phyloP scores from a whole-genome alignment of 805 yeast genomes.

The Metschnikowia cubensis region DNA sequence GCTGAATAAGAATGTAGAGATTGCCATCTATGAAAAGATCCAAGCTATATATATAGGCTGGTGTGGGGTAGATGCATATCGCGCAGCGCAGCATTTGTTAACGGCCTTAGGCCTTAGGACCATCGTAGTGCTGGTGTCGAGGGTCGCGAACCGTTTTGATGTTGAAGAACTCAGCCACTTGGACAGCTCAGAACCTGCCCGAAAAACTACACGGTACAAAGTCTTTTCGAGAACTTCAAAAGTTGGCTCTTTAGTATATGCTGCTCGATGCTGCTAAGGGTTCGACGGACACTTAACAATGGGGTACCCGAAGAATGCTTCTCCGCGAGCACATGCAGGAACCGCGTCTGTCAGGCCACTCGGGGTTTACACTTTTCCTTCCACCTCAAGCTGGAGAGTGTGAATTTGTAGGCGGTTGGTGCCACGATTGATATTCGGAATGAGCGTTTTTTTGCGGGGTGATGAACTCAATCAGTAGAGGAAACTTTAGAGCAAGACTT shows the following conservation, averaged over 20 bases:
- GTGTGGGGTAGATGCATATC: slow-evolving; percentile 1
- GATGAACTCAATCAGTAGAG: not conserved
- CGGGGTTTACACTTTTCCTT: not conserved
- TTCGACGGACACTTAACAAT: not conserved
- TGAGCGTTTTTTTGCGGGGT: not conserved
- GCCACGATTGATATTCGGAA: not conserved
- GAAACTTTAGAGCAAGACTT: no score
- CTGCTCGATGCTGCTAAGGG: not conserved
- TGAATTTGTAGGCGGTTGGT: no score
- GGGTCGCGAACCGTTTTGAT: not conserved
- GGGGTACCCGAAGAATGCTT: not conserved
- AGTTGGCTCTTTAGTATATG: no score
- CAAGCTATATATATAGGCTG: not conserved
- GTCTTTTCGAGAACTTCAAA: no score
- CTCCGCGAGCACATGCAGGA: not conserved
- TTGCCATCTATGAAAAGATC: no score
- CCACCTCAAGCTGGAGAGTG: not conserved
- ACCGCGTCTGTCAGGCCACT: not conserved
- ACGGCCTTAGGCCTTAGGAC: slow-evolving; percentile 3
- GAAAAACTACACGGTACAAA: no score
- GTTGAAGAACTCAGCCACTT: not conserved
- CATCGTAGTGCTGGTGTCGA: not conserved
- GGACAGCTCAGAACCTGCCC: not conserved
- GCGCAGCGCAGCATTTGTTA: not conserved
- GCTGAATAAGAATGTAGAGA: no score